Evolutionary conservation across 805 yeast species (phyloP), one percentile per base, ranked within the genome.

Genomic region (Blastobotrys mokoenaii): DNA sequence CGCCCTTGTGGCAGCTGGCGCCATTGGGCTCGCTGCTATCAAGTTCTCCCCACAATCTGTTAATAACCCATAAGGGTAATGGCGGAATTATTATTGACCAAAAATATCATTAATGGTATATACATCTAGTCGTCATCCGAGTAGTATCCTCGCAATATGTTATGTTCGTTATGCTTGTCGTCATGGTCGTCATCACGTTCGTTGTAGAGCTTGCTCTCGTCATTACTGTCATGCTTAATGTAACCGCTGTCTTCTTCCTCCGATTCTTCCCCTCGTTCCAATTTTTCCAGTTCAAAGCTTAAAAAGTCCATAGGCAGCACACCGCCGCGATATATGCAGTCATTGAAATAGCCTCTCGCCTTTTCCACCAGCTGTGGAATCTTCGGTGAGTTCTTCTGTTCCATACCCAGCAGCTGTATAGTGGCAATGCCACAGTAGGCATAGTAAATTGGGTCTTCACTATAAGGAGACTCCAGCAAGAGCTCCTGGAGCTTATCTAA

Each of bases 351-450:
- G 8, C n/a, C 32, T 27, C 44, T 16, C 9, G 52, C 53, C 18
- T 43, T 36, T 12, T 17, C 32, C 3, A 47, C 50, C 27, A 46
- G 35, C 9, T 17, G 17, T 8, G 32, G 11, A 11, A 43, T 36
- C 11, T 15, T 35, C 8, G 11, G 25, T 20, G n/a, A 9, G 30
- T 39, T 27, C 18, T 36, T 8, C 31, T 29, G 36, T 17, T 44
- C 51, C 11, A 12, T 29, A 14, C 37, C 48, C 27, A 45, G 38
- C 31, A 48, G 41, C 43, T 50, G 57, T 25, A 53, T 48, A 11
- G 41, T 39, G 15, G 58, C 59, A n/a, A 54, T 46, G 3, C 58
- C 57, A 14, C 39, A 37, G n/a, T 46, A 38, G 1, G 49, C 49
- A 43, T 44, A 44, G 30, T 33, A 45, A 20, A 52, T 38, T 3